Percentiles rank a stretch among this genome's conserved stretches.
Conservation (phyloP, 257 asterid species). For the Fraxinus cuspidata region DNA sequence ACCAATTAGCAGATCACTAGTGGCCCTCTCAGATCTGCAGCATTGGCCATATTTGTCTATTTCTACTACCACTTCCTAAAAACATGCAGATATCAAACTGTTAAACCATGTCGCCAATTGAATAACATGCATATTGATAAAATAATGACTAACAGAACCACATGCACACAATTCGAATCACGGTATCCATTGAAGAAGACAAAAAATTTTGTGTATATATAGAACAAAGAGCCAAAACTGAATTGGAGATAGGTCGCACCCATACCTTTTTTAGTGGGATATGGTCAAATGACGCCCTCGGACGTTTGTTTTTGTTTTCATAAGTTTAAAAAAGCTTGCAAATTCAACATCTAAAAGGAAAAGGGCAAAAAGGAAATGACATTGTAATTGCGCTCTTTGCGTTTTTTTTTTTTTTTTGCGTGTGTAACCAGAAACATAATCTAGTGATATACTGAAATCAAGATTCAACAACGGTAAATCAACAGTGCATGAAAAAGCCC, state of each 20-base stretch:
- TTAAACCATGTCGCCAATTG: conserved; percentile 22
- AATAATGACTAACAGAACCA: conserved; percentile 8
- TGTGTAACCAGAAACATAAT: conserved; percentile 1
- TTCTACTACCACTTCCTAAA: conserved; percentile 19
- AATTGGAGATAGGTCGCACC: not conserved
- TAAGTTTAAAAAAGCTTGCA: not conserved
- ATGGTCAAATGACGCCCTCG: not conserved
- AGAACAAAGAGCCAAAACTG: not conserved
- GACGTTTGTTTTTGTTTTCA: no score
- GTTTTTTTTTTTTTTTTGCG: not conserved
- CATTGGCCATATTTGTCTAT: conserved; percentile 51
- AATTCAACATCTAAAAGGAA: not conserved
- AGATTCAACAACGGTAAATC: conserved; percentile 1
- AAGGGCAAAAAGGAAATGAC: not conserved
- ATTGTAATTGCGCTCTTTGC: not conserved
- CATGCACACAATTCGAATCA: not conserved
- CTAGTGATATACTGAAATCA: not conserved
- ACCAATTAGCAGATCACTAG: conserved; percentile 66
- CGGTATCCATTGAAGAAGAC: conserved; percentile 1
- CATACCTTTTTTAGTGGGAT: not conserved
- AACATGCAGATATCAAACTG: conserved; percentile 3
- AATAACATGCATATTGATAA: not conserved
- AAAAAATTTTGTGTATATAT: not conserved
- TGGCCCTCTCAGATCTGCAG: conserved; percentile 71
- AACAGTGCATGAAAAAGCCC: not conserved